Base-by-base conservation (phyloP, 2,329 filamentous ascomycete species). In the Alternaria sp. region DNA sequence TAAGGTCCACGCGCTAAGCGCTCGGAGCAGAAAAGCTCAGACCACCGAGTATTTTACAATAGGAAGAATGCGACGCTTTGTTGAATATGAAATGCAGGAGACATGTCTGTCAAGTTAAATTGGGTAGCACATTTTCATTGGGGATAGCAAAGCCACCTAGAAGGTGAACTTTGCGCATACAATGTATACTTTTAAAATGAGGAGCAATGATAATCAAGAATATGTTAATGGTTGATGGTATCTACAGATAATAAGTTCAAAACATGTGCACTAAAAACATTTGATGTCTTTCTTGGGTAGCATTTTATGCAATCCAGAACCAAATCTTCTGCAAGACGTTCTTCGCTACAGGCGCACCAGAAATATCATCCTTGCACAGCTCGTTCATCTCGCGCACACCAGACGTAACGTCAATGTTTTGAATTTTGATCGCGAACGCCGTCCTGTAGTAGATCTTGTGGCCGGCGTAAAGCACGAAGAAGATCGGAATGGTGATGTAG, bases 401-500 rank as follows among this genome's bases (percentile, higher is more conserved):
- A 24, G 65, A 72, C n/a, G 71, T 61, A 0, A 77, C 72, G 63
- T 77, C 73, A 31, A 77, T 72, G 14, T 75, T 58, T 10, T 67
- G 48, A 1, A 75, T 37, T 34, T 61, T 67, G 36, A 76, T 74
- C 0, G 63, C 64, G 36, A 72, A 73, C 2, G 60, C 41, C 1
- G 75, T 77, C 13, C 65, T 56, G 50, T 62, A 75, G 46, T 59
- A 72, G 13, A 71, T 60, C 62, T 77, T 77, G 56, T 77, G 75
- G 13, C 73, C 73, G 11, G 74, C 13, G 36, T 77, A 78, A 26
- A 78, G 53, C 9, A 63, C 70, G 5, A 76, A 31, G 61, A 76
- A 77, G 21, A 78, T 75, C 0, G 75, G 75, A 23, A 78, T 41
- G 0, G 80, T 82, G 14, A 84, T 81, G 59, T 84, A 84, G 1